Conservation (phyloP, 176 grass and related monocot genomes). For the Triticum aestivum region DNA sequence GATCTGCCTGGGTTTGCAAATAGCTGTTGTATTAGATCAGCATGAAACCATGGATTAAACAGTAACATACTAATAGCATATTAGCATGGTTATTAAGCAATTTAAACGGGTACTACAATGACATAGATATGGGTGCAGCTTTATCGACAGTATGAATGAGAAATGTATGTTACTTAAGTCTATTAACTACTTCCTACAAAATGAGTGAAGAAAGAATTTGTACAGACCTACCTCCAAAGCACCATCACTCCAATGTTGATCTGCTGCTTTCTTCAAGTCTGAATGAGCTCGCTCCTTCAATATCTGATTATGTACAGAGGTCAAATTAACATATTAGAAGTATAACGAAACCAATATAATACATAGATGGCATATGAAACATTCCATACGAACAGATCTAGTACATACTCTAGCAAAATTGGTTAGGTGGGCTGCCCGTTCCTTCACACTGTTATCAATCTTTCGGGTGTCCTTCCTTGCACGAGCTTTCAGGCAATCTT, state of each 20-base stretch:
- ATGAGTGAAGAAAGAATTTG: slow-evolving; percentile 15
- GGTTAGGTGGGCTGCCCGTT: slow-evolving; percentile 66
- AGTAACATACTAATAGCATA: background rate
- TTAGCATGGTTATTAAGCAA: background rate
- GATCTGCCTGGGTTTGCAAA: slow-evolving; percentile 65
- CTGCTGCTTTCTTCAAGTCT: slow-evolving; percentile 91
- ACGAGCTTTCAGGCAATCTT: slow-evolving; percentile 63
- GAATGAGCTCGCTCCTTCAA: slow-evolving; percentile 80
- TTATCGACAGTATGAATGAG: background rate
- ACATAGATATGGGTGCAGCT: background rate
- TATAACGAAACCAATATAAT: slow-evolving; percentile 9
- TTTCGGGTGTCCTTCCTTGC: slow-evolving; percentile 78
- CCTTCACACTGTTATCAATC: slow-evolving; percentile 86
- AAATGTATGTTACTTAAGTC: background rate
- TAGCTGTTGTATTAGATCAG: slow-evolving; percentile 32
- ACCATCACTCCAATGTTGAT: slow-evolving; percentile 94
- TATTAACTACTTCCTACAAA: slow-evolving; percentile 18
- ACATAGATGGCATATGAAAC: slow-evolving; percentile 20
- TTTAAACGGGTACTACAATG: background rate
- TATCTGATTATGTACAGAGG: slow-evolving; percentile 46
- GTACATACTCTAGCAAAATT: slow-evolving; percentile 77
- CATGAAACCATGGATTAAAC: slow-evolving; percentile 11
- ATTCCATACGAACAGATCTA: slow-evolving; percentile 20
- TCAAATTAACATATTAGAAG: background rate
- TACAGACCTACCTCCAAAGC: slow-evolving; percentile 90